Base-by-base conservation (phyloP, 495 filamentous ascomycete genomes). In the Xylaria acuta region DNA sequence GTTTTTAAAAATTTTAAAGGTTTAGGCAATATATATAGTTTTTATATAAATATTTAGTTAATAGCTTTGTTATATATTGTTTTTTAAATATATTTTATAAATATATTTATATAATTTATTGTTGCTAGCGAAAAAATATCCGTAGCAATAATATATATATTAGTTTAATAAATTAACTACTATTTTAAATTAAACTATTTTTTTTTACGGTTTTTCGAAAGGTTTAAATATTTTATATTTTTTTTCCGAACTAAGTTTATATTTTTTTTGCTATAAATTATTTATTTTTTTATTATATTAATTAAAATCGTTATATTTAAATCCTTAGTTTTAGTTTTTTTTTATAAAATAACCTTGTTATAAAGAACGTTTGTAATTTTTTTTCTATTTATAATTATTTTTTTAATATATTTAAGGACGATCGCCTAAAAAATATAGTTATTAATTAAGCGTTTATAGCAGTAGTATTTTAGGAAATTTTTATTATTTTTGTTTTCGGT, bases 341-440 rank as follows among this genome's bases (percentile, higher is more conserved):
- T 14, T 54, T 54, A 12, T 4, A 54, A 54, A 54, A 27, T 54
- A 54, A 27, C 5, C 11, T 54, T 54, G 4, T 54, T 25, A 27
- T 41, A n/a, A n/a, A n/a, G n/a, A n/a, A n/a, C n/a, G n/a, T n/a
- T n/a, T n/a, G n/a, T n/a, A n/a, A n/a, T n/a, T 41, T 1, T 41
- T 41, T 6, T 8, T 40, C n/a, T n/a, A n/a, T 11, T 16, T 54
- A 54, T 54, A 25, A 27, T 27, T 54, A 54, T 54, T 54, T 54
- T 54, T 54, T 54, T 54, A 54, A 27, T 54, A 27, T 54, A 27
- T 54, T n/a, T n/a, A n/a, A n/a, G n/a, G n/a, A n/a, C n/a, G n/a
- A n/a, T n/a, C n/a, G n/a, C n/a, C n/a, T n/a, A n/a, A n/a, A n/a
- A n/a, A n/a, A n/a, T n/a, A n/a, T n/a, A n/a, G n/a, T n/a, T n/a